Percentiles rank a stretch among this genome's conserved stretches.
Conservation (phyloP, 192 early-diverging fungal species). For the Backusella sp. region DNA sequence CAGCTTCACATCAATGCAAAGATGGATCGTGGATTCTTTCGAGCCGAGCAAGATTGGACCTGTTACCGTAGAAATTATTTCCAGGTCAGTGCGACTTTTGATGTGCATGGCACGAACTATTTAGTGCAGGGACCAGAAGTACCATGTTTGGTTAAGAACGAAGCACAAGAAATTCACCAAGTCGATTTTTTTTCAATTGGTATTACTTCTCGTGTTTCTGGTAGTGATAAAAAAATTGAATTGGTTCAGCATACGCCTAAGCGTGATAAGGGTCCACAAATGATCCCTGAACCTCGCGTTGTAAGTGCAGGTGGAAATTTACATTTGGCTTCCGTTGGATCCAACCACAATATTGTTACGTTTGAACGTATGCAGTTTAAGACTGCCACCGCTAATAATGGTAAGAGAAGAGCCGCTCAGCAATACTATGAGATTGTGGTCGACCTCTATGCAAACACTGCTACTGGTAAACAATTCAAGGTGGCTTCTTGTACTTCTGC, state of each 20-base stretch:
- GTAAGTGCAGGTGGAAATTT: conserved; percentile 59
- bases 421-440: conserved; percentile 83
- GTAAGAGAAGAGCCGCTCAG: conserved; percentile 83
- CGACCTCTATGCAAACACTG: conserved; percentile 68
- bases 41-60: conserved; percentile 80
- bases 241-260: conserved; percentile 89
- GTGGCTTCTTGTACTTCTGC: conserved; percentile 70
- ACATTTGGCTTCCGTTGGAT: conserved; percentile 40
- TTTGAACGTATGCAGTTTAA: conserved; percentile 96
- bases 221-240: conserved; percentile 71
- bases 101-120: conserved; percentile 30
- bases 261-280: conserved; percentile 92
- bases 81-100: conserved; percentile 71
- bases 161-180: conserved; percentile 33
- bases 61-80: conserved; percentile 97
- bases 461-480: conserved; percentile 46
- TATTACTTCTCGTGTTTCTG: conserved; percentile 70
- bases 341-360: conserved; percentile 54
- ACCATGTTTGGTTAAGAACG: conserved; percentile 69
- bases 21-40: conserved; percentile 86
- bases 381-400: conserved; percentile 90
- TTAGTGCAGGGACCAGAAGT: conserved; percentile 48
- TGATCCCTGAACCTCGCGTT: conserved; percentile 58
- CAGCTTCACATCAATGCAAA: conserved; percentile 64
- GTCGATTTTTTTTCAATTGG: conserved; percentile 69